These are phyloP conservation scores for Brasilioporus rufonigricans DNA, from an alignment of 768 basidiomycete genomes.

Conservation along the genomic window DNA sequence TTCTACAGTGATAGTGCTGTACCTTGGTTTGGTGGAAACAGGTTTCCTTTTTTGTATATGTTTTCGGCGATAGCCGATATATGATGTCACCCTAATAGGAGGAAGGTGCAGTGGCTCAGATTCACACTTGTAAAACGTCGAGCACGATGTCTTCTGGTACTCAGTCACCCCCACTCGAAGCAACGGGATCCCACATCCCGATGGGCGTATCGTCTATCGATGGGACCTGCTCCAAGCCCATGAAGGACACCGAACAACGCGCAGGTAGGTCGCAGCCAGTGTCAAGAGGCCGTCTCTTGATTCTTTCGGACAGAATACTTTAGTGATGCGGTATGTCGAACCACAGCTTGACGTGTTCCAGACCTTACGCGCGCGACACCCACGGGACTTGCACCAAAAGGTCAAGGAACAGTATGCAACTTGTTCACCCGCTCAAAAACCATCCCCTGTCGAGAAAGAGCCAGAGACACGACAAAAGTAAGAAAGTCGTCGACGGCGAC, in stretches of 20 bases:
- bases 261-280: conserved; percentile 33
- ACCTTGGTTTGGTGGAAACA: too few species aligned
- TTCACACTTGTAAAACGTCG: background rate
- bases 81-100: conserved; percentile 36
- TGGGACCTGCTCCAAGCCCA: conserved; percentile 33
- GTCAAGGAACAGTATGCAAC: conserved; percentile 23
- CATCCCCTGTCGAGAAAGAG: conserved; percentile 9
- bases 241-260: conserved; percentile 44
- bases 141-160: conserved; percentile 37
- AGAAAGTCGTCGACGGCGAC: background rate
- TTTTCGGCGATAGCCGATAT: conserved; percentile 21
- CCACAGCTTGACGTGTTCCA: background rate
- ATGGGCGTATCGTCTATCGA: conserved; percentile 49
- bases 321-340: conserved; percentile 25
- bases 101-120: too few species aligned
- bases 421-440: conserved; percentile 9
- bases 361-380: background rate
- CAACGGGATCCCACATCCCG: conserved; percentile 43
- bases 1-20: too few species aligned
- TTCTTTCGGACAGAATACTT: conserved; percentile 23
- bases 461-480: background rate
- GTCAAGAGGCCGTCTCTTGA: background rate
- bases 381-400: background rate
- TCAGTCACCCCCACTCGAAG: conserved; percentile 55
- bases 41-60: conserved; percentile 13